phyloP scores from a whole-genome alignment of 148 eudicot genomes.

The Arbutus unedo region DNA sequence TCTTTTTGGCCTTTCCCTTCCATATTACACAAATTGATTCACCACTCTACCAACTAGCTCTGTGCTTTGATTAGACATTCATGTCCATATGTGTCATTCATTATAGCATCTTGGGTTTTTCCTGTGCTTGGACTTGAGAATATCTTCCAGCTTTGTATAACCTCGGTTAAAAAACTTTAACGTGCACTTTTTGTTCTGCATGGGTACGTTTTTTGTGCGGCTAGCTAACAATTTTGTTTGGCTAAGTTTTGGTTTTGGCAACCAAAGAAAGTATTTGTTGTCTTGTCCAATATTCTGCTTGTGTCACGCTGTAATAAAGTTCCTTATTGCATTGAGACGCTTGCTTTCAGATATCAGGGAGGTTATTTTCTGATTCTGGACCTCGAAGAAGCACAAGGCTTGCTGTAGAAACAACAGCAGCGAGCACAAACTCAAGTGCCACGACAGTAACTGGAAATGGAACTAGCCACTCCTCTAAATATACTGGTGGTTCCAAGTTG shows the following conservation, averaged over 20 bases:
- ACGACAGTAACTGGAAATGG: conserved; percentile 65
- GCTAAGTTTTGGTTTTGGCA: background rate
- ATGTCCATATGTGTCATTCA: background rate
- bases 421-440: conserved; percentile 40
- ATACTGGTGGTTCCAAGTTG: conserved; percentile 61
- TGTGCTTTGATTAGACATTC: background rate
- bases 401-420: conserved; percentile 61
- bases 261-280: background rate
- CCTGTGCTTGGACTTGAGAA: background rate
- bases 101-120: background rate
- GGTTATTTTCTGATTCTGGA: conserved; percentile 85
- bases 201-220: background rate
- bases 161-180: background rate
- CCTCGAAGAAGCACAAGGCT: conserved; percentile 85
- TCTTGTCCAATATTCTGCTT: conserved; percentile 5
- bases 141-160: background rate
- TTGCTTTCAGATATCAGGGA: conserved; percentile 77
- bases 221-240: conserved; percentile 3
- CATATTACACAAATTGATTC: background rate
- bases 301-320: background rate
- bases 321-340: background rate
- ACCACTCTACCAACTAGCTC: background rate
- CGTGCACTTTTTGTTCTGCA: background rate
- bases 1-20: background rate
- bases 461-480: conserved; percentile 61